These are phyloP conservation scores for Nitzschia sp. DNA, from an alignment of 108 stramenopile species.

Conservation along the genomic window DNA sequence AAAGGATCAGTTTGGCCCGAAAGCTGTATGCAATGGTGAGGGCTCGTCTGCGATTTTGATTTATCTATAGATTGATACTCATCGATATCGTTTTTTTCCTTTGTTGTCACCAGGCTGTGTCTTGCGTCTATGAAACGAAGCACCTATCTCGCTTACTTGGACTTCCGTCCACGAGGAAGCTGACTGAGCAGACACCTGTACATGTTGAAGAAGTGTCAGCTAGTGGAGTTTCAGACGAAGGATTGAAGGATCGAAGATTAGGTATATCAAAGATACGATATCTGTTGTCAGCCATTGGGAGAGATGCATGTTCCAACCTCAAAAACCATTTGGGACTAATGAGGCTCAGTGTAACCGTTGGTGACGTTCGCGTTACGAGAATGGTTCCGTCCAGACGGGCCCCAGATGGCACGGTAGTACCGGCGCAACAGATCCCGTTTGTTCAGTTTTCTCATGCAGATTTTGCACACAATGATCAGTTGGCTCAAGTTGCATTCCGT, in stretches of 20 bases:
- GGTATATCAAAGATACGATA: constrained; percentile 14
- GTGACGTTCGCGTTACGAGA: neutral
- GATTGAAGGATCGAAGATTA: neutral
- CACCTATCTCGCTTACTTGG: constrained; percentile 31
- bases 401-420: neutral
- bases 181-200: neutral
- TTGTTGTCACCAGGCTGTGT: constrained; percentile 37
- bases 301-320: constrained; percentile 23
- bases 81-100: constrained; percentile 1
- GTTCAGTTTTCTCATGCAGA: constrained; percentile 6
- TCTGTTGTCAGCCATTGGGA: constrained; percentile 26
- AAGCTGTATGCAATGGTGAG: constrained; percentile 43
- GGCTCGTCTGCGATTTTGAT: neutral
- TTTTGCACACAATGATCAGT: constrained; percentile 12
- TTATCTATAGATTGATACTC: neutral
- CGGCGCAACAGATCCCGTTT: neutral
- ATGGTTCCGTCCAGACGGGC: neutral
- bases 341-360: constrained; percentile 28
- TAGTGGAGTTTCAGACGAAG: neutral
- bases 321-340: neutral
- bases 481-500: constrained; percentile 30
- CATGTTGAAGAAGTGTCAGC: too few species aligned
- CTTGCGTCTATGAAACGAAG: constrained; percentile 30
- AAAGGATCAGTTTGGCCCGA: constrained; percentile 27
- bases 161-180: neutral